Conservation (phyloP, 2,329 filamentous ascomycete genomes). For the Apiospora aurea region DNA sequence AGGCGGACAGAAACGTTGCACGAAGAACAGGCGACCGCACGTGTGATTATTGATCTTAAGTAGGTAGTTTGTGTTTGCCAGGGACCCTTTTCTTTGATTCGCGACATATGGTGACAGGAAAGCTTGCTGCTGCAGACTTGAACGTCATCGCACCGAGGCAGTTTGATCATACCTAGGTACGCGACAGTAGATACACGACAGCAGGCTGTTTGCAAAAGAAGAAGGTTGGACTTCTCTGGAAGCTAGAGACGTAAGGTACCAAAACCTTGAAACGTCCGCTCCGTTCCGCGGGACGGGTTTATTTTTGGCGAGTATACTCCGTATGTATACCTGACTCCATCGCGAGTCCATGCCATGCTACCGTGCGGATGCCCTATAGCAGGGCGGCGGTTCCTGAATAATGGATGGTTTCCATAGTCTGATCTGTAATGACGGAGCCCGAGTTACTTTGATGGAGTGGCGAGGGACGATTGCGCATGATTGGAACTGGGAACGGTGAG, state of each 20-base stretch:
- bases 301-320: not conserved
- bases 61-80: too few relatives aligned
- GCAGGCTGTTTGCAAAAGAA: not conserved
- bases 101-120: not conserved
- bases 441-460: conserved; percentile 19
- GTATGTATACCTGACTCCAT: not conserved
- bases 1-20: not conserved
- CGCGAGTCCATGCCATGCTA: not conserved
- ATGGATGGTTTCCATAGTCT: conserved; percentile 12
- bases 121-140: not conserved
- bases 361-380: not conserved
- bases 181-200: not conserved
- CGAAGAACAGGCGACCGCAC: not conserved
- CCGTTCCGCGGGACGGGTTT: not conserved
- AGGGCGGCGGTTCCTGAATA: conserved; percentile 3
- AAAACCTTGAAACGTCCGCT: conserved; percentile 10
- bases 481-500: conserved; percentile 18
- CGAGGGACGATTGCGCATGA: not conserved
- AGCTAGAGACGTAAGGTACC: conserved; percentile 1
- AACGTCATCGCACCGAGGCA: not conserved
- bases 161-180: too few relatives aligned
- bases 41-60: not conserved
- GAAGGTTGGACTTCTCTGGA: not conserved
- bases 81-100: not conserved
- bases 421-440: conserved; percentile 18